These are phyloP conservation scores for Talaromyces sp. DNA, from an alignment of 2,329 filamentous ascomycete genomes.

Conservation along the genomic window DNA sequence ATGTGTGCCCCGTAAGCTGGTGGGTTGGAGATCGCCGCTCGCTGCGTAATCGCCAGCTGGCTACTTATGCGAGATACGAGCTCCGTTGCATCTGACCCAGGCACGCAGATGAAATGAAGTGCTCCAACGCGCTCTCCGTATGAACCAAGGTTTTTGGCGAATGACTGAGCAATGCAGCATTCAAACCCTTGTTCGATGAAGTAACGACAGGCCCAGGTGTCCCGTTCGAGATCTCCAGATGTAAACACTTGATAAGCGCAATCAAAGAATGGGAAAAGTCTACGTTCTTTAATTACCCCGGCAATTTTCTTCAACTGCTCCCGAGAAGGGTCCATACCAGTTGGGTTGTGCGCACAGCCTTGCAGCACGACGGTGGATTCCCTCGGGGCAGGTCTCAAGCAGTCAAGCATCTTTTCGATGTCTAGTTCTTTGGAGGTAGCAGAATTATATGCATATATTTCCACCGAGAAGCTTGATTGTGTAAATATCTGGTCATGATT, in stretches of 20 bases:
- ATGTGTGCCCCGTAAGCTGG: background rate
- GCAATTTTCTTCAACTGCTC: conserved; percentile 1
- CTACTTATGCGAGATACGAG: background rate
- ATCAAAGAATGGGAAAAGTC: background rate
- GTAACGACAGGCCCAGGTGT: background rate
- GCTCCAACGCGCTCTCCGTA: conserved; percentile 4
- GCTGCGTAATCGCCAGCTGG: conserved; percentile 1
- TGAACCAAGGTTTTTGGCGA: conserved; percentile 1
- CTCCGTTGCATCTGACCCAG: background rate
- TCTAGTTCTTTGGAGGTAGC: background rate
- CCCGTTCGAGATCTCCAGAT: conserved; percentile 1
- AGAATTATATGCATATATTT: background rate
- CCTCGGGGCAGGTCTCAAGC: background rate
- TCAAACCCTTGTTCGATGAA: conserved; percentile 3
- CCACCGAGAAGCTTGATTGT: background rate
- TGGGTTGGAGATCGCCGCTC: conserved; percentile 1
- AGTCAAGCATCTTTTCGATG: background rate
- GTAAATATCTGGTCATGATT: conserved; percentile 1
- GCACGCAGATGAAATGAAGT: background rate
- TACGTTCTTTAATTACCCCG: background rate
- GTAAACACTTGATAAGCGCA: conserved; percentile 5
- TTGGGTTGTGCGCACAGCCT: conserved; percentile 1
- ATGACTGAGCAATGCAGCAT: conserved; percentile 2
- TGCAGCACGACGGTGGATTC: background rate
- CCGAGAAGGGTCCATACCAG: background rate